Conservation (phyloP, 2,329 filamentous ascomycete species). For the Stagonosporopsis tanaceti region DNA sequence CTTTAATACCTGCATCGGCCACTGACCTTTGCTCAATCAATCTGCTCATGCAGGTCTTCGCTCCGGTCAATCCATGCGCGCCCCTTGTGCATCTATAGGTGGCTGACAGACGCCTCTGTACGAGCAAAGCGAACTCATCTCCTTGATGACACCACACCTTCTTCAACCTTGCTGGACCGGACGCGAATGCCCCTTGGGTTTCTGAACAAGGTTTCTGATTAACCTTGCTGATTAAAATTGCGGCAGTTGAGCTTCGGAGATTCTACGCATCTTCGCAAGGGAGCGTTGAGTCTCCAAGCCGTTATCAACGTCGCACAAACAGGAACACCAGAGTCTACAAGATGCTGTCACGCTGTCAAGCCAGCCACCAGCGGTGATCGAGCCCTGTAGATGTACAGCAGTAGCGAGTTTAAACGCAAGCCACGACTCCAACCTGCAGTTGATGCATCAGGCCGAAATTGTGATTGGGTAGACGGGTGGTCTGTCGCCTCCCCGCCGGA, state of each 20-base stretch:
- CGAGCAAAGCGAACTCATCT: conserved; percentile 11
- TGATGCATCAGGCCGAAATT: background rate
- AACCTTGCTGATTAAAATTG: background rate
- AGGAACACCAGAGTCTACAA: background rate
- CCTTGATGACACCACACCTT: conserved; percentile 2
- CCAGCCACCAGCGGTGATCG: background rate
- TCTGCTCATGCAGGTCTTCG: background rate
- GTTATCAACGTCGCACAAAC: conserved; percentile 1
- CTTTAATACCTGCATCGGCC: background rate
- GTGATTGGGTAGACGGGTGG: conserved; percentile 12
- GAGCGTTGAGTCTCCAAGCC: background rate
- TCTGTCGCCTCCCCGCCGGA: conserved; percentile 1
- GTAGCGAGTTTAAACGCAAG: conserved; percentile 4
- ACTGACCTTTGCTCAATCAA: background rate
- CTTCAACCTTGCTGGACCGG: background rate
- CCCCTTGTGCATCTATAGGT: background rate
- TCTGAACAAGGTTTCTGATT: background rate
- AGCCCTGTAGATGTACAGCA: conserved; percentile 6
- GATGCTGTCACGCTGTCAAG: conserved; percentile 9
- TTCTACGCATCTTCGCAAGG: background rate
- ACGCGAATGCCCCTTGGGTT: background rate
- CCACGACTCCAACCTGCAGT: conserved; percentile 2
- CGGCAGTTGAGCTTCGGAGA: background rate
- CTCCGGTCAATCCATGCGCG: background rate
- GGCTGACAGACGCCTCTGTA: background rate